Base-by-base conservation (phyloP, 2,329 filamentous ascomycete genomes). In the Sarocladium kiliense region DNA sequence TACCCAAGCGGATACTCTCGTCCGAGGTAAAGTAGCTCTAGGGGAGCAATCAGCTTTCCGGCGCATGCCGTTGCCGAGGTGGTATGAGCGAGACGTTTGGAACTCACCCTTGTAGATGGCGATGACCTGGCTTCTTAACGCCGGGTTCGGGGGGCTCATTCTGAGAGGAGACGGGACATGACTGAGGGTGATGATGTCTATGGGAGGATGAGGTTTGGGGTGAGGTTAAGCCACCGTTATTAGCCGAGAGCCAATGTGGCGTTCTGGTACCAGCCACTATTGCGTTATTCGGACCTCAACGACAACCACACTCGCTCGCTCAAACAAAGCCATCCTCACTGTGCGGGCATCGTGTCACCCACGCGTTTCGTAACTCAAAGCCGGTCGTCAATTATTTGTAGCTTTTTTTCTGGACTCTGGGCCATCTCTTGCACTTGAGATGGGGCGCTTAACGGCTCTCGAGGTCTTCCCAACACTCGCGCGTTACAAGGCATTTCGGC, bases 1-100 rank as follows among this genome's bases (percentile, higher is more conserved):
- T 73, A 95, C 47, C 94, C 94, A 16, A 88, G 77, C 1, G 94
- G 93, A 65, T 97, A 97, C 57, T 93, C 88, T 55, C 86, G 84
- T 32, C 93, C 91, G 14, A 97, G 78, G 64, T 87, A 85, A 42
- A 99, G 80, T 11, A 97, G 82, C 65, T 96, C 91, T 96, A 34
- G 34, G 25, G 26, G 16, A 36, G n/a, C n/a, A 19, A 21, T 51
- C 47, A 51, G 47, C 19, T n/a, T 51, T 16, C 19, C 3, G 45
- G 45, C 3, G 36, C 30, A 34, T 39, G 36, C 6, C 42, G 26
- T 50, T 23, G 45, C 3, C 7, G n/a, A n/a, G n/a, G n/a, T n/a
- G n/a, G n/a, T n/a, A n/a, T n/a, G n/a, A n/a, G n/a, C n/a, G n/a
- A n/a, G n/a, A n/a, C n/a, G n/a, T 32, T 30, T 10, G 18, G 19